Conservation (phyloP, 805 yeast genomes). For the Saccharomycopsis sp. region DNA sequence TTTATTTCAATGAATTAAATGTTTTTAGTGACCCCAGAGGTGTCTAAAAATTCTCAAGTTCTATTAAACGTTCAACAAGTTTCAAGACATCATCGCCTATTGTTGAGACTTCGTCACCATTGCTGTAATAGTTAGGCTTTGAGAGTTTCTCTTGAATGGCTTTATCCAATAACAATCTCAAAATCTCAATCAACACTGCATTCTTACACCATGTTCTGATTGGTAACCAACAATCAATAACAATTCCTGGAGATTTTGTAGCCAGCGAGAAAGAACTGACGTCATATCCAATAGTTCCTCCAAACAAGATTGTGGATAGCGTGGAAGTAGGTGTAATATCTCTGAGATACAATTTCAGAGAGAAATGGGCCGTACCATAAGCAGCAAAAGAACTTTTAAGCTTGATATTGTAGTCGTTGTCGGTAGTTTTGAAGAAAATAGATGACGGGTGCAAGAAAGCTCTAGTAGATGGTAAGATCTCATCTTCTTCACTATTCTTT, state of each 20-base stretch:
- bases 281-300: conserved; percentile 65
- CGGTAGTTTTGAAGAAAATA: conserved; percentile 48
- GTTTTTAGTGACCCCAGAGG: too few species aligned
- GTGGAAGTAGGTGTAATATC: conserved; percentile 78
- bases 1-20: too few species aligned
- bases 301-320: conserved; percentile 69
- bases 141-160: conserved; percentile 58
- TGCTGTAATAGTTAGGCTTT: conserved; percentile 34
- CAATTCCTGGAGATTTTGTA: conserved; percentile 61
- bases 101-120: conserved; percentile 8
- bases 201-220: conserved; percentile 90
- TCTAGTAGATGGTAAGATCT: conserved; percentile 50
- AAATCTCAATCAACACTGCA: conserved; percentile 72
- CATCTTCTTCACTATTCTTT: conserved; percentile 13
- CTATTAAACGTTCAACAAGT: conserved; percentile 35
- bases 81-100: conserved; percentile 33
- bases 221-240: conserved; percentile 85
- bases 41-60: conserved; percentile 5
- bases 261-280: conserved; percentile 29
- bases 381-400: conserved; percentile 55
- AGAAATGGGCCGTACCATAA: conserved; percentile 52
- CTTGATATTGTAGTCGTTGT: conserved; percentile 26
- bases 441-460: conserved; percentile 89
- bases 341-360: conserved; percentile 62
- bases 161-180: conserved; percentile 59